phyloP scores from a whole-genome alignment of 805 yeast species.

The Candida patagonica region DNA sequence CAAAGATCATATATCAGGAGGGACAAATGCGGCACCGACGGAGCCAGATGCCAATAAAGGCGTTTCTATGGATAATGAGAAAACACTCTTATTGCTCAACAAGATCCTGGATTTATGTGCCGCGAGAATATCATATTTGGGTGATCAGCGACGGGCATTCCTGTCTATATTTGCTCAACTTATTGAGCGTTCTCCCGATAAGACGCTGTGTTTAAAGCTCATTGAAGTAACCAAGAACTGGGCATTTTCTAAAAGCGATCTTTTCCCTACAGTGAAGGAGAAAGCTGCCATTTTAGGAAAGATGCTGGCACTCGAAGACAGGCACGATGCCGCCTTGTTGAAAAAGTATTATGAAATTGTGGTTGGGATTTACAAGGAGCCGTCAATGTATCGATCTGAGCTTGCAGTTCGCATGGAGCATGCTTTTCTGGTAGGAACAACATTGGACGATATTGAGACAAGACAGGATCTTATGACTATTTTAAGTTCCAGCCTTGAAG shows the following conservation, averaged over 20 bases:
- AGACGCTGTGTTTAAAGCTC: slow-evolving; percentile 61
- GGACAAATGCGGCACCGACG: slow-evolving; percentile 16
- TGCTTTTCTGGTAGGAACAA: slow-evolving; percentile 89
- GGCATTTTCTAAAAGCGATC: slow-evolving; percentile 76
- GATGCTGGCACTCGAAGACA: slow-evolving; percentile 84
- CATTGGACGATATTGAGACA: slow-evolving; percentile 64
- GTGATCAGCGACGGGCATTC: slow-evolving; percentile 88
- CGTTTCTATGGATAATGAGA: slow-evolving; percentile 57
- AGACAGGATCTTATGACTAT: slow-evolving; percentile 74
- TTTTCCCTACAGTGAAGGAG: slow-evolving; percentile 91
- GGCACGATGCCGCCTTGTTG: slow-evolving; percentile 74
- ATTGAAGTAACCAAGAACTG: slow-evolving; percentile 73
- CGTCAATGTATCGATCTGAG: slow-evolving; percentile 70
- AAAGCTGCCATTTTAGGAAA: slow-evolving; percentile 89
- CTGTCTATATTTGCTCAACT: slow-evolving; percentile 78
- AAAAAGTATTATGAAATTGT: slow-evolving; percentile 78
- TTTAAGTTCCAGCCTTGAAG: slow-evolving; percentile 67
- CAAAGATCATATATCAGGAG: slow-evolving; percentile 60
- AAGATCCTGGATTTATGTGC: slow-evolving; percentile 71
- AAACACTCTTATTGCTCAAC: slow-evolving; percentile 67
- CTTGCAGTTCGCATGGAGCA: slow-evolving; percentile 92
- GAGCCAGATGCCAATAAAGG: slow-evolving; percentile 12
- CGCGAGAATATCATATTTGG: slow-evolving; percentile 72
- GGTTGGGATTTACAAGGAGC: slow-evolving; percentile 78
- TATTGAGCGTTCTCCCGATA: slow-evolving; percentile 80